A percentile compares a stretch with the other conserved stretches of the same genome.
Conservation (phyloP, 257 asterid genomes). For the Forsythia suspensa region DNA sequence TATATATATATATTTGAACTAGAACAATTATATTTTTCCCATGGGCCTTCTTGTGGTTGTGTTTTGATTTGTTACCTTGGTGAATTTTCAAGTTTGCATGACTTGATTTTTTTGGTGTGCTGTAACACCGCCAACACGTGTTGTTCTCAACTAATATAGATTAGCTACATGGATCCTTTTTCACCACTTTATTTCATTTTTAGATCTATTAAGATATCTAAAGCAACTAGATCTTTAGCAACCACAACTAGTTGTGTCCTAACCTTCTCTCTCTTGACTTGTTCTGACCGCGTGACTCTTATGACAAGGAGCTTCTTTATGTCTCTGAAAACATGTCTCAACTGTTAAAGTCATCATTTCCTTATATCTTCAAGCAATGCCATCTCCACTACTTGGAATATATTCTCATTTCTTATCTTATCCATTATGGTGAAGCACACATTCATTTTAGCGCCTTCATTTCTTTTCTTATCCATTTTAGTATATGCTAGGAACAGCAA, state of each 20-base stretch:
- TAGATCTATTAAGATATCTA: neutral
- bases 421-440: neutral
- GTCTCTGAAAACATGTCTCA: neutral
- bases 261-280: neutral
- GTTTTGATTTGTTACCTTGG: neutral
- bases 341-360: neutral
- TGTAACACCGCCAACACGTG: conserved; percentile 12
- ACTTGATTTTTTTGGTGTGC: conserved; percentile 5
- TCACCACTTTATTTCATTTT: neutral
- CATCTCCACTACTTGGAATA: neutral
- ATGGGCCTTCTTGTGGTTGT: neutral
- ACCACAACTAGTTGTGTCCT: neutral
- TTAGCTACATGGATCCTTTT: neutral
- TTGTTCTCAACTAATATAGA: too few species aligned
- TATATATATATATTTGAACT: neutral
- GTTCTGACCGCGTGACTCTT: neutral
- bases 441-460: neutral
- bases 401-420: neutral
- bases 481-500: neutral
- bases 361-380: neutral
- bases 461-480: neutral
- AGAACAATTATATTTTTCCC: neutral
- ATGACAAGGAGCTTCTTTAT: neutral
- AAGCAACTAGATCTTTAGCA: neutral
- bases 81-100: neutral